Evolutionary conservation across 2,329 filamentous ascomycete genomes (phyloP), one percentile per base, ranked within the genome.

Genomic region (Cryphonectria japonica): DNA sequence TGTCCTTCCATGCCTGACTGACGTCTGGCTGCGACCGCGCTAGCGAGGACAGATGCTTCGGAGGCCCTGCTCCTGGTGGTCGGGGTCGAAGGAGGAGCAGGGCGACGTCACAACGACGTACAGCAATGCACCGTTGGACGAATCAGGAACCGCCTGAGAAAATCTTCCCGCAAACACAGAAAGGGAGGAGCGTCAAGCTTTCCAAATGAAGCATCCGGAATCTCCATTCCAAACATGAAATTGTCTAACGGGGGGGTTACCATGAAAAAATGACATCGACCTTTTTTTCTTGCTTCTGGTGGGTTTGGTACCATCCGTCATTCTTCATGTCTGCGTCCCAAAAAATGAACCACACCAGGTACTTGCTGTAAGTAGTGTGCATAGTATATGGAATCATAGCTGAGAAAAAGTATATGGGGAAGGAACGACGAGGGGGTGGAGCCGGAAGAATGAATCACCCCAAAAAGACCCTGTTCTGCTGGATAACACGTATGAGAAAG

Each of bases 41-140:
- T 50, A 50, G 46, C 19, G 46, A 9, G 19, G 52, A 13, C n/a
- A 54, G 52, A 50, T 5, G n/a, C 52, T 29, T 54, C 52, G 52
- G 52, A 54, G 52, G 52, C 52, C n/a, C 26, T 54, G 52, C n/a
- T 54, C 52, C 52, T 54, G 52, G 50, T n/a, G 52, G n/a, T 52
- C 50, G n/a, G 50, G 50, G 50, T n/a, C n/a, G n/a, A 50, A 29
- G n/a, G 39, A 32, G 43, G n/a, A 54, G 67, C 32, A 41, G 60
- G n/a, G 37, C 67, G 67, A 68, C 67, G 67, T 68, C 67, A 68
- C 57, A 32, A 32, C 60, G 59, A 63, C 46, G 57, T 29, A 61
- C 32, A 52, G 57, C 43, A 63, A 39, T 62, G 67, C 60, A 61
- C 41, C 43, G 54, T 32, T 39, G 43, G 43, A 32, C 67, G 67